These are phyloP conservation scores for Naganishia sp. DNA, from an alignment of 1,284 basidiomycete species.

Conservation along the genomic window DNA sequence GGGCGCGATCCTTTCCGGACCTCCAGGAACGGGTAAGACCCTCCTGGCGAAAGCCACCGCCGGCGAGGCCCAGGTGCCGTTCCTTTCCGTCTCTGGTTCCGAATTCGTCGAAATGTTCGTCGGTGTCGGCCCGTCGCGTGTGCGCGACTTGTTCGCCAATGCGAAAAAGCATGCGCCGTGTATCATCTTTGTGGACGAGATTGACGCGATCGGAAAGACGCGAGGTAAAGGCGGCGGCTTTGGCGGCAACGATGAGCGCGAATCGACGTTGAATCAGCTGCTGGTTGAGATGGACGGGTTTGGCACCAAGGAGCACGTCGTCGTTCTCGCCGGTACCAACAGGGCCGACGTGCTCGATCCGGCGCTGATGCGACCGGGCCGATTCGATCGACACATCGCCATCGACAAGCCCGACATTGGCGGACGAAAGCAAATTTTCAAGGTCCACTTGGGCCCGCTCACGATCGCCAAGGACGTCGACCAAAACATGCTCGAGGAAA, in stretches of 20 bases:
- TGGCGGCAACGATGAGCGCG: slow-evolving; percentile 97
- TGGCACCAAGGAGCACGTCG: slow-evolving; percentile 91
- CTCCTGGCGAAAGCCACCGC: slow-evolving; percentile 97
- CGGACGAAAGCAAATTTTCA: slow-evolving; percentile 90
- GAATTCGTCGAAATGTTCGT: slow-evolving; percentile 99
- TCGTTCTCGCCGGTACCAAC: slow-evolving; percentile 96
- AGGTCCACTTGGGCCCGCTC: slow-evolving; percentile 87
- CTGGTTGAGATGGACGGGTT: slow-evolving; percentile 99
- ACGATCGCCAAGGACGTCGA: slow-evolving; percentile 66
- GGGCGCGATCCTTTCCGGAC: slow-evolving; percentile 95
- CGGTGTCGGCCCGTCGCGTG: slow-evolving; percentile 95
- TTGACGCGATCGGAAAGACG: slow-evolving; percentile 96
- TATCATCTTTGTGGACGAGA: slow-evolving; percentile 98
- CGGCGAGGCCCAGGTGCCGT: slow-evolving; percentile 94
- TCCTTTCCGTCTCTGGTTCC: slow-evolving; percentile 96
- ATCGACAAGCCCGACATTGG: slow-evolving; percentile 94
- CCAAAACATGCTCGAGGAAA: slow-evolving; percentile 72
- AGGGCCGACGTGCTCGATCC: slow-evolving; percentile 92
- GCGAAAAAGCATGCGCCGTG: slow-evolving; percentile 97
- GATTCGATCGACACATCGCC: slow-evolving; percentile 95
- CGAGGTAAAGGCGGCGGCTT: slow-evolving; percentile 84
- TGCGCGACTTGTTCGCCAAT: slow-evolving; percentile 93
- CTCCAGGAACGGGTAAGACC: slow-evolving; percentile 98
- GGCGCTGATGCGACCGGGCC: slow-evolving; percentile 92
- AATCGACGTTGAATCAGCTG: slow-evolving; percentile 96